A percentile compares a stretch with the other conserved stretches of the same genome.
Conservation (phyloP, 1,139 yeast genomes). For the Scheffersomyces insectosa region DNA sequence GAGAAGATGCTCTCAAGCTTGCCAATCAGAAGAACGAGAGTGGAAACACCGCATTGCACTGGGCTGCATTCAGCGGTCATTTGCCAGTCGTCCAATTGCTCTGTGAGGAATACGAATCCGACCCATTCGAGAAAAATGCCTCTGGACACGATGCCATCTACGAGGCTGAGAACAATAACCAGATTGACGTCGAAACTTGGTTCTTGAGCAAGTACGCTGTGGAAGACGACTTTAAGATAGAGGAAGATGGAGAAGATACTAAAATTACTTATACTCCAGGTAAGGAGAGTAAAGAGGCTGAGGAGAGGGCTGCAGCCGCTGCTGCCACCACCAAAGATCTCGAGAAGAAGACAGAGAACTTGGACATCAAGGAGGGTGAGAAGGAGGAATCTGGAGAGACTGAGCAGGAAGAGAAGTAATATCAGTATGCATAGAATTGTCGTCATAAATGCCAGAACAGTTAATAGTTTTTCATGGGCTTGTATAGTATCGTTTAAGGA, state of each 20-base stretch:
- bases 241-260: constrained; percentile 46
- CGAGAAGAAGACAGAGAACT: constrained; percentile 13
- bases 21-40: constrained; percentile 66
- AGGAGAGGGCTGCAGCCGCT: constrained; percentile 39
- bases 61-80: constrained; percentile 94
- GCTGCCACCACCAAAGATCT: constrained; percentile 7
- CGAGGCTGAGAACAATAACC: constrained; percentile 80
- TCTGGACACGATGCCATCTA: constrained; percentile 82
- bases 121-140: constrained; percentile 73
- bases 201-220: constrained; percentile 71
- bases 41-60: constrained; percentile 92
- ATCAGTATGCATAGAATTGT: too few relatives aligned
- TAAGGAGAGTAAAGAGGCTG: constrained; percentile 48
- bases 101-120: constrained; percentile 74
- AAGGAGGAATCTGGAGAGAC: too few relatives aligned
- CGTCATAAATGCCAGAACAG: too few relatives aligned
- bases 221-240: constrained; percentile 56
- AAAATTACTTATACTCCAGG: constrained; percentile 51
- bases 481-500: too few relatives aligned
- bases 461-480: too few relatives aligned
- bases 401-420: too few relatives aligned
- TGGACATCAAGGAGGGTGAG: constrained; percentile 6
- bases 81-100: constrained; percentile 66
- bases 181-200: constrained; percentile 68
- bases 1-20: constrained; percentile 45